Percentiles rank a stretch among this genome's conserved stretches.
Conservation (phyloP, 108 stramenopile genomes). For the Skeletonema tropicum region DNA sequence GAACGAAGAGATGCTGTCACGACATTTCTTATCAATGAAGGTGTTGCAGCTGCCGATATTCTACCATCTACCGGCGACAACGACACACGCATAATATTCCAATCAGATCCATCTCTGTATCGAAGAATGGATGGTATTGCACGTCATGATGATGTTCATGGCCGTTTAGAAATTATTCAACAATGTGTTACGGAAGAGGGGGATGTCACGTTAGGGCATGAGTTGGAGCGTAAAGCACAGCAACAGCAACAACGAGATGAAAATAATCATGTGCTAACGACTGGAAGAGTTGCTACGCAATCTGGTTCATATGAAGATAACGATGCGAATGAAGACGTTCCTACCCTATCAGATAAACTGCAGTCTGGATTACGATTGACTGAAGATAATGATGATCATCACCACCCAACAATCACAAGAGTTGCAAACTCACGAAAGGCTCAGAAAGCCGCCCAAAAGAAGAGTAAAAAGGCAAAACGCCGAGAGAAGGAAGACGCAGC, state of each 20-base stretch:
- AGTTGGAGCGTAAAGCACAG: slow-evolving; percentile 36
- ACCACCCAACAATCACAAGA: not conserved
- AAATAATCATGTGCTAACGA: slow-evolving; percentile 11
- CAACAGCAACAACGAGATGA: slow-evolving; percentile 27
- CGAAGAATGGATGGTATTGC: slow-evolving; percentile 68
- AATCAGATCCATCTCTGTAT: slow-evolving; percentile 86
- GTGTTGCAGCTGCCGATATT: slow-evolving; percentile 24
- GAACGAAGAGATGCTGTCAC: slow-evolving; percentile 20
- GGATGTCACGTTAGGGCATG: slow-evolving; percentile 61
- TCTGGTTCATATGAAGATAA: slow-evolving; percentile 1
- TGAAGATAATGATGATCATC: slow-evolving; percentile 1
- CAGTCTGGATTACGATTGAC: slow-evolving; percentile 15
- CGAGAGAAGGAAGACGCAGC: slow-evolving; percentile 63
- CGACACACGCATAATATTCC: slow-evolving; percentile 35
- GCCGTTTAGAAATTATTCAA: slow-evolving; percentile 76
- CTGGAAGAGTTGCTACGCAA: slow-evolving; percentile 19
- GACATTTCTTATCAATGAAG: slow-evolving; percentile 24
- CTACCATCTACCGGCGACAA: not conserved
- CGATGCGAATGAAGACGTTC: not conserved
- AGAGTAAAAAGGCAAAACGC: slow-evolving; percentile 81
- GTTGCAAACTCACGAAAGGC: slow-evolving; percentile 30
- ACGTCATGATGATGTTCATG: slow-evolving; percentile 31
- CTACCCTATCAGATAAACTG: slow-evolving; percentile 12
- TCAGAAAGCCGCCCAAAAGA: slow-evolving; percentile 79
- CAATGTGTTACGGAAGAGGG: slow-evolving; percentile 76